Evolutionary conservation across 2,329 filamentous ascomycete species (phyloP), one percentile per base, ranked within the genome.

Genomic region (Botrytis sinoallii): DNA sequence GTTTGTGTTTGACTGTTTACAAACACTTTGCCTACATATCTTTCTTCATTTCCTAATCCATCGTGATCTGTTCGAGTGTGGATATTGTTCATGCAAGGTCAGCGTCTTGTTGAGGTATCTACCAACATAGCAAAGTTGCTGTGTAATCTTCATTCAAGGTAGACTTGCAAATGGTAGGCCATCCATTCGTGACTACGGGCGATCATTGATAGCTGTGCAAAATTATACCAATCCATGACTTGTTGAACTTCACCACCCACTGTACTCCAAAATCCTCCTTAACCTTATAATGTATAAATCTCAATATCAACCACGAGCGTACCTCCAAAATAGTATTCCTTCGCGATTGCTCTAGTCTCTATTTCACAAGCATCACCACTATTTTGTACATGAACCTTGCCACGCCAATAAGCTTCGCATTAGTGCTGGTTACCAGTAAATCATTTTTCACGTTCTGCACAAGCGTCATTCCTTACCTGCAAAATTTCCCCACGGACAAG

Each of bases 71-170:
- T 68, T 35, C 10, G 32, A n/a, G 32, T 20, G 22, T n/a, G 35
- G 14, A 67, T 2, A 9, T 6, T 55, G 25, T 55, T 40, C 32
- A 68, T 55, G 29, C 12, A 6, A 48, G 12, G 22, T 35, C 46
- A 16, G 8, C 40, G 35, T 10, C 12, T 68, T 67, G 32, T n/a
- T 18, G 20, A 40, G 6, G 4, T 32, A 25, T 18, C 35, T 9
- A 5, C 18, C 25, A 68, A 29, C 4, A 57, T 68, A 18, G 66
- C 46, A 67, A 67, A 67, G 65, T n/a, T 55, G 46, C 65, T 29
- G 8, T 8, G 40, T 40, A 4, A 55, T 52, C 7, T 1, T 20
- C 40, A 67, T 29, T 10, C 32, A 67, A 52, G 44, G n/a, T 29
- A 55, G 32, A 38, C 46, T 57, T 32, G n/a, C 32, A n/a, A 25